Conservation (phyloP, 176 grass and related monocot species). For the Olyra latifolia region DNA sequence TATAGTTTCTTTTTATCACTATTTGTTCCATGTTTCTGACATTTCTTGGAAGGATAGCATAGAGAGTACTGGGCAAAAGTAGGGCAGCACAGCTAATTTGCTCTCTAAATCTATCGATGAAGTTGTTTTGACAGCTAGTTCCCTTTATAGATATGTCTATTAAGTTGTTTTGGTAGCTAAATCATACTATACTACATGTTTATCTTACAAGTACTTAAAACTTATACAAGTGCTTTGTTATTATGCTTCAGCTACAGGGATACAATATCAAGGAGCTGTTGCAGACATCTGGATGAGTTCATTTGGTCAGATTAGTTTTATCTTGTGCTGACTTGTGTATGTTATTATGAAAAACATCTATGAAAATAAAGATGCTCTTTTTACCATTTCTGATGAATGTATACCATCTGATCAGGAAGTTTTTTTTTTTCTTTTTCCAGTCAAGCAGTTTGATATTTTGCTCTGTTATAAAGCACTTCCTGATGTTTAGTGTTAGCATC, state of each 20-base stretch:
- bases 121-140: background rate
- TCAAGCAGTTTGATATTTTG: background rate
- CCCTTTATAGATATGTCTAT: background rate
- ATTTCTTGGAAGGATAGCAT: background rate
- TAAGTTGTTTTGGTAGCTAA: background rate
- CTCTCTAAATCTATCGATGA: background rate
- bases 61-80: background rate
- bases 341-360: background rate
- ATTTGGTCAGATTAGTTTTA: slow-evolving; percentile 25
- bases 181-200: background rate
- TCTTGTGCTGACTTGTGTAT: background rate
- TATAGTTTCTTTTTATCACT: slow-evolving; percentile 29
- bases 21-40: background rate
- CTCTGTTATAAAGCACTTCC: background rate
- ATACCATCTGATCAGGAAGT: background rate
- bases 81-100: background rate
- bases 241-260: slow-evolving; percentile 70
- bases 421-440: background rate
- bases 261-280: slow-evolving; percentile 85
- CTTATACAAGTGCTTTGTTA: slow-evolving; percentile 19
- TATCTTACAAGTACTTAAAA: background rate
- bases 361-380: background rate
- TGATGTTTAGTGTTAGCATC: background rate
- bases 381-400: background rate
- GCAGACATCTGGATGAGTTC: slow-evolving; percentile 59